phyloP scores from a whole-genome alignment of 2,329 filamentous ascomycete species.

The Pestalotiopsis sp. region DNA sequence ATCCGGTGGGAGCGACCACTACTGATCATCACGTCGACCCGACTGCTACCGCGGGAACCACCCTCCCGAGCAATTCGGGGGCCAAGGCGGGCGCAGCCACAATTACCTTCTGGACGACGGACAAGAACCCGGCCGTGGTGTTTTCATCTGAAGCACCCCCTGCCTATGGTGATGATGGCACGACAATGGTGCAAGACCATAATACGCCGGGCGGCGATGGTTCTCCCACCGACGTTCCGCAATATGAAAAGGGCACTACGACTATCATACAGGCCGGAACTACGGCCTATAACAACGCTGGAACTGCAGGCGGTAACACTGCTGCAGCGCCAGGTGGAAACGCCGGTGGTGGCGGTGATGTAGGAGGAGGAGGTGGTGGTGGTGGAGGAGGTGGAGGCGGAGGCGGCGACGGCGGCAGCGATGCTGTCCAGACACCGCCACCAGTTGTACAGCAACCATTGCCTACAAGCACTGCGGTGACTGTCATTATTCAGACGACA shows the following conservation, averaged over 20 bases:
- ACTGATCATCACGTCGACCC: neutral
- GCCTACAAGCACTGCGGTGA: constrained; percentile 29
- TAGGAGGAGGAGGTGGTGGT: neutral
- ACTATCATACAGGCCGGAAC: neutral
- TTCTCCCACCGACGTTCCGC: constrained; percentile 15
- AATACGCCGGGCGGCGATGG: neutral
- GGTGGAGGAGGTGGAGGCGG: neutral
- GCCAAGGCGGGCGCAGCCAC: constrained; percentile 21
- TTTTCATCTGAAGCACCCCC: constrained; percentile 39
- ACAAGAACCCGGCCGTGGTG: constrained; percentile 55
- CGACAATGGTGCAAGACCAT: constrained; percentile 14
- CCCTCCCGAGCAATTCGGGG: constrained; percentile 16
- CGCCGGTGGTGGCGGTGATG: neutral
- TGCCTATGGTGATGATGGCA: constrained; percentile 34
- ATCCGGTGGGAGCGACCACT: neutral
- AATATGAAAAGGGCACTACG: constrained; percentile 17
- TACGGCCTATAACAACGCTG: neutral
- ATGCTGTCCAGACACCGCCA: neutral
- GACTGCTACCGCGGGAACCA: constrained; percentile 10
- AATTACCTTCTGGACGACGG: constrained; percentile 50
- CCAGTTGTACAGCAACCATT: neutral
- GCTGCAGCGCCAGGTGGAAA: neutral
- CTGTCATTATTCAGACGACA: constrained; percentile 43
- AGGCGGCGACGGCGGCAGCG: neutral
- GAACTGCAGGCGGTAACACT: neutral